Percentiles rank a stretch among this genome's conserved stretches.
Evolutionary conservation across 176 grass and related monocot species (phyloP).

Genomic region (Aegilops longissima): DNA sequence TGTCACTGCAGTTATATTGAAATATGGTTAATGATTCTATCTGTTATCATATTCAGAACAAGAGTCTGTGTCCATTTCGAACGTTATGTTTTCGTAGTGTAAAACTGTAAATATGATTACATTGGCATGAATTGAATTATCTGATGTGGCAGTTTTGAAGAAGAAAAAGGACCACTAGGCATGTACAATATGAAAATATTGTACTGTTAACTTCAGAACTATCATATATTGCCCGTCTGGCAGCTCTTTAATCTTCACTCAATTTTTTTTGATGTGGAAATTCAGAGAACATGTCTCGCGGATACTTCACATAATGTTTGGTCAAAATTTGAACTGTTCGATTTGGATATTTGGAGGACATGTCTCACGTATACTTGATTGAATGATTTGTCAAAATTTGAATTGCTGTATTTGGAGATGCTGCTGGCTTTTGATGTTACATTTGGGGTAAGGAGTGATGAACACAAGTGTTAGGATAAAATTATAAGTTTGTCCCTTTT

Average conservation of each 20-base stretch:
- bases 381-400: conserved; percentile 4
- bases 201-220: background rate
- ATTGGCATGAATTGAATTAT: too few species aligned
- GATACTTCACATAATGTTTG: too few species aligned
- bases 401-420: background rate
- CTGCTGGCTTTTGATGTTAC: background rate
- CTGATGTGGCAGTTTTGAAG: too few species aligned
- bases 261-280: too few species aligned
- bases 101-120: background rate
- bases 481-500: background rate
- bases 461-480: background rate
- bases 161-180: too few species aligned
- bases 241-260: too few species aligned
- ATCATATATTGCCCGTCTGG: background rate
- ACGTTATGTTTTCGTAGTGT: background rate
- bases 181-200: too few species aligned
- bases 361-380: background rate
- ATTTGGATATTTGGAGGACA: background rate
- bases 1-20: background rate
- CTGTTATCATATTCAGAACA: background rate
- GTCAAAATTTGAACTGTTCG: background rate
- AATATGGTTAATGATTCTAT: background rate
- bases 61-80: background rate
- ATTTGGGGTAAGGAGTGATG: background rate
- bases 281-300: too few species aligned